Evolutionary conservation across 139 green algal genomes (phyloP).

Genomic region (Axilococcus clingmanii): DNA sequence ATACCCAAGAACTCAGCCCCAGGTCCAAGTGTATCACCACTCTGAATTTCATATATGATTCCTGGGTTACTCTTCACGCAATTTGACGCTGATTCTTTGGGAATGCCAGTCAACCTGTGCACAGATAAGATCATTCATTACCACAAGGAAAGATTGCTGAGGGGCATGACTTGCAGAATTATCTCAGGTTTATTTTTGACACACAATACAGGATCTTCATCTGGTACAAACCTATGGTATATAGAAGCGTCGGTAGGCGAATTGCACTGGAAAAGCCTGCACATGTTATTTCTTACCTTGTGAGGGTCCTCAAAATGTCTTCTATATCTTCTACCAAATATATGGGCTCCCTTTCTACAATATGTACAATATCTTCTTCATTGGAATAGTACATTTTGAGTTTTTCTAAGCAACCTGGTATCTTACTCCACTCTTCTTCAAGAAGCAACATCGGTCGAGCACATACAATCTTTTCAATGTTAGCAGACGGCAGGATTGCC

Average conservation of each 20-base stretch:
- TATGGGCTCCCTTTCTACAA: slow-evolving; percentile 4
- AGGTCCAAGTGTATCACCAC: slow-evolving; percentile 1
- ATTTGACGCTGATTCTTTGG: neutral
- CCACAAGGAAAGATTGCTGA: slow-evolving; percentile 14
- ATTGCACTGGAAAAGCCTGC: too few species aligned
- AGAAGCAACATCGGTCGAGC: slow-evolving; percentile 13
- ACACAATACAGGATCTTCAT: too few species aligned
- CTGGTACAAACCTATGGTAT: too few species aligned
- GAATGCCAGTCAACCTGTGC: slow-evolving; percentile 2
- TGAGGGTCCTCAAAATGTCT: slow-evolving; percentile 3
- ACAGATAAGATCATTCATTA: neutral
- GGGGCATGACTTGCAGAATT: neutral
- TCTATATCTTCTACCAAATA: slow-evolving; percentile 14
- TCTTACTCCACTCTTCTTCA: slow-evolving; percentile 5
- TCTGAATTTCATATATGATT: slow-evolving; percentile 3
- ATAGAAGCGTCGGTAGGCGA: too few species aligned
- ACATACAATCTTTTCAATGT: slow-evolving; percentile 8
- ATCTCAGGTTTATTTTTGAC: slow-evolving; percentile 9
- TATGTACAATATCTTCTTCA: slow-evolving; percentile 1
- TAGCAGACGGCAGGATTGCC: neutral
- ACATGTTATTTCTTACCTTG: slow-evolving; percentile 2
- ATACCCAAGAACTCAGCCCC: slow-evolving; percentile 8
- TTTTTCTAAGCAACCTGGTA: neutral
- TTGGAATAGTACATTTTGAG: slow-evolving; percentile 5
- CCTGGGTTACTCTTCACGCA: neutral